Base-by-base conservation (phyloP, 257 asterid species). In the Solanum sejunctum region DNA sequence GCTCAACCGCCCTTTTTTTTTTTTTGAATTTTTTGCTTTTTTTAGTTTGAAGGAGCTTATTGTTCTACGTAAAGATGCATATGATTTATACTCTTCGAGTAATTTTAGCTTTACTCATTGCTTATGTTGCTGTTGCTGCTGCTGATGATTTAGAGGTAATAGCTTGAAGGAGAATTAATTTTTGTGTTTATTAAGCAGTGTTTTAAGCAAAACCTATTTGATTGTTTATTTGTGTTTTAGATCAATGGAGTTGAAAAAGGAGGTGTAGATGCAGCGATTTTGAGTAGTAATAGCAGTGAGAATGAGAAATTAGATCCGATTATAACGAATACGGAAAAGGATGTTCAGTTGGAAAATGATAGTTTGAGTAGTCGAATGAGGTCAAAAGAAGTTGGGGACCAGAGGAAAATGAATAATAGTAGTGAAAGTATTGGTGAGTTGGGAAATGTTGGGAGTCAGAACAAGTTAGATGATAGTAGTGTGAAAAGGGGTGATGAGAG, bases 61-160 rank as follows among this genome's bases (percentile, higher is more conserved):
- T 47, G n/a, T 7, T 73, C 21, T 73, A 15, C 8, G 9, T 77
- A 32, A 84, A 54, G 87, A 95, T 93, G 98, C 87, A 83, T 88
- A 83, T 88, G 9, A 61, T 21, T 70, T 83, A 12, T 80, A 72
- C 88, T 21, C 80, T 91, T 84, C 26, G 83, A 90, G 81, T 85
- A 82, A 79, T 88, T 86, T 20, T 93, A 32, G 86, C 92, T 47
- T 41, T 94, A 16, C 79, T 90, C 80, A 23, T 86, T 84, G 49
- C 87, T 83, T 73, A 39, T 82, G 87, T 79, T 77, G 90, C 81
- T 61, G 66, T 84, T 47, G 17, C 39, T 70, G 80, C 91, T 13
- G 57, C 4, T 66, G 73, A 6, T 83, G 94, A 91, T 87, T 85
- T 87, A 32, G 84, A 92, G 98, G 98, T 95, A 91, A 78, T 83